Evolutionary conservation across 129 eudicot genomes (phyloP), one percentile per base, ranked within the genome.

Genomic region (Kitagawia praeruptora): DNA sequence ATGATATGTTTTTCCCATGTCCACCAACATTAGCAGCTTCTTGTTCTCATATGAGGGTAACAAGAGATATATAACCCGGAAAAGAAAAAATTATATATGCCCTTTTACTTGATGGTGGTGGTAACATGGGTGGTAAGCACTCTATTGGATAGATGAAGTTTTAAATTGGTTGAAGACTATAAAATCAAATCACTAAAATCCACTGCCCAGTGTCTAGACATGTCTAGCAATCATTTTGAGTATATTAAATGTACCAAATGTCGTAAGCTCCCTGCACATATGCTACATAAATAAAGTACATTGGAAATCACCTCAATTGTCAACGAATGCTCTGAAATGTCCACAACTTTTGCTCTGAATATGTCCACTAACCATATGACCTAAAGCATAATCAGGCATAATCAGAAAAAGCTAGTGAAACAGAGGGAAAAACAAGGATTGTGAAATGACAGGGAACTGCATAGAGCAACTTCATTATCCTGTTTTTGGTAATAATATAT

Each of bases 291-390:
- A 38, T 71, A 21, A 71, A 47, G 47, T 23, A 19, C 31, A 48
- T 16, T 53, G 8, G 51, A 0, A 54, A 21, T 76, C n/a, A 92
- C 99, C 99, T 95, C 97, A 72, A 95, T 84, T 23, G 99, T 92
- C 81, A 92, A 80, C 45, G 84, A 87, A 75, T 81, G 82, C 67
- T 90, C 96, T 41, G 99, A 90, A 64, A 79, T 86, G 83, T 95
- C 99, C 86, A 95, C 94, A 18, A 92, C 74, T 53, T 78, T 92
- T 58, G 86, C 99, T 83, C 99, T 88, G 85, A 95, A 95, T 84
- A 92, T 82, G 78, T 95, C 93, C 53, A 84, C 93, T 61, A 95
- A 75, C 97, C 97, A 92, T 96, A 90, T 92, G 56, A 95, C 85
- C 99, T 95, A 88, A 47, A 89, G 64, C 74, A 72, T 49, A 34